Evolutionary conservation across 805 yeast genomes (phyloP).

Genomic region (Ogataea trehaloabstinens): DNA sequence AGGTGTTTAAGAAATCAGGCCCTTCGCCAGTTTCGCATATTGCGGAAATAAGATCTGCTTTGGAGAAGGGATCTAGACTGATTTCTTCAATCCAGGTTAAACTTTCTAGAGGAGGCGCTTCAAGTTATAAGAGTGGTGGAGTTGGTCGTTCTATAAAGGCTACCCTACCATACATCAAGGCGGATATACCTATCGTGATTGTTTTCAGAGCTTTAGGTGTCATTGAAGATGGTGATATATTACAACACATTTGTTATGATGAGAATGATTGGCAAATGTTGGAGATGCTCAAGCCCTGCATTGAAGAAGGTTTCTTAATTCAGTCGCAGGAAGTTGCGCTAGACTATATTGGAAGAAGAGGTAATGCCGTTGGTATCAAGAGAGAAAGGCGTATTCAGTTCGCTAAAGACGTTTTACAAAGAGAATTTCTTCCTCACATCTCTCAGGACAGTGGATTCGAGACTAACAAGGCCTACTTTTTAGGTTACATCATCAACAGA

Average conservation of each 20-base stretch:
- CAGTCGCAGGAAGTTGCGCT: constrained; percentile 98
- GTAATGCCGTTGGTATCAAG: constrained; percentile 92
- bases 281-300: constrained; percentile 98
- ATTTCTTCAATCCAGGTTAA: constrained; percentile 94
- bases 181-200: constrained; percentile 94
- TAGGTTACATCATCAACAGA: constrained; percentile 97
- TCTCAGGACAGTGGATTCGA: constrained; percentile 97
- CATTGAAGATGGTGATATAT: constrained; percentile 97
- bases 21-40: constrained; percentile 95
- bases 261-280: constrained; percentile 99
- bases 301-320: constrained; percentile 97
- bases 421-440: constrained; percentile 94
- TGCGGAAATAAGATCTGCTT: constrained; percentile 95
- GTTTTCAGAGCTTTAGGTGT: constrained; percentile 98
- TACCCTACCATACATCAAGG: constrained; percentile 92
- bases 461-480: constrained; percentile 92
- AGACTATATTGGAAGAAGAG: constrained; percentile 98
- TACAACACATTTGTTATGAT: constrained; percentile 97
- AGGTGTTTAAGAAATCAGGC: constrained; percentile 96
- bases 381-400: constrained; percentile 97
- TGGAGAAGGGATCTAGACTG: constrained; percentile 95
- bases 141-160: constrained; percentile 87
- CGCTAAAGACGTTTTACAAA: constrained; percentile 94
- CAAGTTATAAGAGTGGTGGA: constrained; percentile 46
- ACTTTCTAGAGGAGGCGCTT: constrained; percentile 53